phyloP scores from a whole-genome alignment of 2,329 filamentous ascomycete genomes.

The Microcera coccophila region DNA sequence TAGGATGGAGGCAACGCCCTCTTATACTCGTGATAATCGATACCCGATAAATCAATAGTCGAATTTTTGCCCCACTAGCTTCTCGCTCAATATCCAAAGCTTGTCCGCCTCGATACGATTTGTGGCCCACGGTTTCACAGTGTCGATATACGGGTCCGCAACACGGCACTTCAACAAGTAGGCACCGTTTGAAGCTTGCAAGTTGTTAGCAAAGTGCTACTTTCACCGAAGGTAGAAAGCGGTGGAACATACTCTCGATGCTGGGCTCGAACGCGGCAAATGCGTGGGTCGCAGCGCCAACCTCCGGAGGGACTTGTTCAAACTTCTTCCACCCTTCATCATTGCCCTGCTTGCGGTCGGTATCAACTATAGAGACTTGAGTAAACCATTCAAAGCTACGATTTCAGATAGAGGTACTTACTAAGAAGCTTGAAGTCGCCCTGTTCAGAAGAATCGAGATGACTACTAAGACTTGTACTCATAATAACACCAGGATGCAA shows the following conservation, averaged over 20 bases:
- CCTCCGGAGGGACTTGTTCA: conserved; percentile 20
- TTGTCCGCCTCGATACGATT: conserved; percentile 36
- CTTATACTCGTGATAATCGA: too few species aligned
- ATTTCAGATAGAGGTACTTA: conserved; percentile 5
- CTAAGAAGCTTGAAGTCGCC: conserved; percentile 16
- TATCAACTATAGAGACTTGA: conserved; percentile 2
- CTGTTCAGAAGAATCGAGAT: conserved; percentile 18
- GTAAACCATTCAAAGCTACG: background rate
- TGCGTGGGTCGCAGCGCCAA: conserved; percentile 33
- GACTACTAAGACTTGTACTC: conserved; percentile 17
- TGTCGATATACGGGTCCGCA: conserved; percentile 28
- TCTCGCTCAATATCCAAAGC: conserved; percentile 45
- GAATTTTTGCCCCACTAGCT: conserved; percentile 42
- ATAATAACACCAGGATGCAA: conserved; percentile 33
- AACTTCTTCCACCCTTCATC: conserved; percentile 19
- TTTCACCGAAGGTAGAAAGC: fast-evolving
- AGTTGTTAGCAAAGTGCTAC: background rate
- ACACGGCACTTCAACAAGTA: conserved; percentile 33
- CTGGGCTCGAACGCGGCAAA: conserved; percentile 37
- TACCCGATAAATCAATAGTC: too few species aligned
- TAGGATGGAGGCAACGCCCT: too few species aligned
- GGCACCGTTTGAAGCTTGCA: conserved; percentile 29
- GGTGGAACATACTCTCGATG: conserved; percentile 21
- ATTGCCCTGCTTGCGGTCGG: conserved; percentile 23
- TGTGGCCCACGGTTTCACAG: conserved; percentile 30